Percentiles rank a stretch among this genome's conserved stretches.
phyloP scores from a whole-genome alignment of 108 stramenopile genomes.

The Stephanodiscus minutulus region DNA sequence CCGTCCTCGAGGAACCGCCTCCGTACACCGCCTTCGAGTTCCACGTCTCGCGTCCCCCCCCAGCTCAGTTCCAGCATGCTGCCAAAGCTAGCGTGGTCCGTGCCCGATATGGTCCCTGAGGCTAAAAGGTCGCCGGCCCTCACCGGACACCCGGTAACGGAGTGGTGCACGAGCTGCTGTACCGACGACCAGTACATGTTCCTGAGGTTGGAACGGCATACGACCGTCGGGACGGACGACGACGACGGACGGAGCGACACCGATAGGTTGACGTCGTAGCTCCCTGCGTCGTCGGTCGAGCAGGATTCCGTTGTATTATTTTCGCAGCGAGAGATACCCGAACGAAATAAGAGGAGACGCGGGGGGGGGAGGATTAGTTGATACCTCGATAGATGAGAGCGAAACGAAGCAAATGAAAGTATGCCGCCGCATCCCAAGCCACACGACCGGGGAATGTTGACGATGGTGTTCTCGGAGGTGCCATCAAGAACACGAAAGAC shows the following conservation, averaged over 20 bases:
- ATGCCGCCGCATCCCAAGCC: too few species aligned
- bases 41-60: constrained; percentile 76
- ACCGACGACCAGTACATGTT: constrained; percentile 90
- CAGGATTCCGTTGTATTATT: neutral
- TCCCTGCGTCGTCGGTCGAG: constrained; percentile 20
- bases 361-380: constrained; percentile 36
- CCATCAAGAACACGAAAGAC: neutral
- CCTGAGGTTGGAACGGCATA: constrained; percentile 77
- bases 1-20: constrained; percentile 90
- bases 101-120: constrained; percentile 87
- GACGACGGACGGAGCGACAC: constrained; percentile 63
- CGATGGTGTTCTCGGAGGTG: neutral
- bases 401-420: neutral
- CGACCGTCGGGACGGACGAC: constrained; percentile 36
- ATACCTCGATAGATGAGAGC: constrained; percentile 7
- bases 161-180: constrained; percentile 92
- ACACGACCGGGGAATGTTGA: neutral
- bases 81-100: constrained; percentile 63
- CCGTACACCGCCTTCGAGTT: constrained; percentile 47
- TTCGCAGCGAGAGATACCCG: neutral
- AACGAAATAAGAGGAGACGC: constrained; percentile 5
- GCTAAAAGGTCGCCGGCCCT: constrained; percentile 87
- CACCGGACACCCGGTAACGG: constrained; percentile 90
- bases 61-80: constrained; percentile 90
- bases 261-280: constrained; percentile 77